Evolutionary conservation across 78 protist genomes (phyloP), one percentile per base, ranked within the genome.

Genomic region (Dictyostelium brefeldianum): DNA sequence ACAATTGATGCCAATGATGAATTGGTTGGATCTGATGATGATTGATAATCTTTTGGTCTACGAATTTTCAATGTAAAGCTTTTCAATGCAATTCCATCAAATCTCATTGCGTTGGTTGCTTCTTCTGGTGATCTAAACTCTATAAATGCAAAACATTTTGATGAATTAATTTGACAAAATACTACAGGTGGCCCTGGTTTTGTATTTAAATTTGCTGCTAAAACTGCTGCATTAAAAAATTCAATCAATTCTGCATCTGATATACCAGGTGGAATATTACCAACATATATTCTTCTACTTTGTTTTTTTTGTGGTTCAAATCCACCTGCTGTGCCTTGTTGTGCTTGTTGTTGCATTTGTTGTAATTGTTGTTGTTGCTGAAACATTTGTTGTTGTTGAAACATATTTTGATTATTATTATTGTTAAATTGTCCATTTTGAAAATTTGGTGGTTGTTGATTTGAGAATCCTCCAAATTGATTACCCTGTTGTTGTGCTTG

Each of bases 21-120:
- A 15, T 56, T 64, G n/a, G 71, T 18, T 2, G 3, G 22, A 41
- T 41, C 69, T 18, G 64, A 22, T 1, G 46, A 22, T 2, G 91
- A 20, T 51, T 81, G 90, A 64, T 53, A 95, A 78, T 95, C 97
- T 15, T 80, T 95, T 29, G 97, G 97, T 53, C 97, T 81, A 69
- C 97, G 94, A 51, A 95, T 79, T 79, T 91, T 91, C 46, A 95
- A 84, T 47, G 97, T 36, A 43, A 41, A 67, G 43, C 36, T 41
- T 17, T 54, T 43, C 14, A 95, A 27, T 22, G 78, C 5, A 51
- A 90, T 90, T 31, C 97, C 97, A 31, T 95, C 97, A 1, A 95
- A 53, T 29, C 65, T 22, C 95, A 95, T 89, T 5, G 91, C 95
- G 22, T 67, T 64, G 7, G 97, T 95, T 2, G 97, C 97, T 12